Percentiles rank a stretch among this genome's conserved stretches.
phyloP scores from a whole-genome alignment of 1,284 basidiomycete genomes.

The Malassezia nana region DNA sequence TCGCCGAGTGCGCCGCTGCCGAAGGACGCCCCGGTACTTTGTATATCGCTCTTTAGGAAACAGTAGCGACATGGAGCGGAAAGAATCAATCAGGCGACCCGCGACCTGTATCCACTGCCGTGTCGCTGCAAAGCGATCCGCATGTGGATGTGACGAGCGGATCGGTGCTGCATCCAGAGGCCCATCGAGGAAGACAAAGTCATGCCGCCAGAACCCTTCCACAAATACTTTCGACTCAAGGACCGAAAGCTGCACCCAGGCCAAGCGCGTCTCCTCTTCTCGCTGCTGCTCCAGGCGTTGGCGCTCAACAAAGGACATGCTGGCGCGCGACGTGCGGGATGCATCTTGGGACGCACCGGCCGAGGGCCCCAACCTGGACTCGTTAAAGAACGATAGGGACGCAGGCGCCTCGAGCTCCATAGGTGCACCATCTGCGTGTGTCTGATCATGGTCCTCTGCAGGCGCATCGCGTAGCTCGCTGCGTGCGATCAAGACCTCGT shows the following conservation, averaged over 20 bases:
- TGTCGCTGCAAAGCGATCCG: constrained; percentile 47
- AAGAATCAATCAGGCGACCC: constrained; percentile 73
- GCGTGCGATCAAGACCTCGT: constrained; percentile 54
- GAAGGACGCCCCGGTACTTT: constrained; percentile 17
- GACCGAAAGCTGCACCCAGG: constrained; percentile 28
- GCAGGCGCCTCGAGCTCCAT: neutral
- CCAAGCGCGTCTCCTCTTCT: constrained; percentile 37
- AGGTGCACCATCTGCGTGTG: neutral
- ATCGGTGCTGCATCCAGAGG: constrained; percentile 2
- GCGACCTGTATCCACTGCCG: constrained; percentile 68
- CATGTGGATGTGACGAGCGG: constrained; percentile 9
- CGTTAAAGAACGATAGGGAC: constrained; percentile 34
- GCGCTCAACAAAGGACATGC: constrained; percentile 13
- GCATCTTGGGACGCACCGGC: neutral
- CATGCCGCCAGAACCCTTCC: constrained; percentile 32
- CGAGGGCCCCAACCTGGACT: constrained; percentile 18
- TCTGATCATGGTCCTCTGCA: neutral
- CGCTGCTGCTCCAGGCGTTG: constrained; percentile 30
- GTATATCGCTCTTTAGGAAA: constrained; percentile 60
- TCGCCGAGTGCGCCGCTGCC: constrained; percentile 7
- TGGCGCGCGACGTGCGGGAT: constrained; percentile 14
- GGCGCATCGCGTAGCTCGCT: constrained; percentile 10
- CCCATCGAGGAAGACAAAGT: constrained; percentile 27
- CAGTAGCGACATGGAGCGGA: constrained; percentile 70
- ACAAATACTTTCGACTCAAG: constrained; percentile 34